phyloP scores from a whole-genome alignment of 2,329 filamentous ascomycete species.

The Westerdykella sp. region DNA sequence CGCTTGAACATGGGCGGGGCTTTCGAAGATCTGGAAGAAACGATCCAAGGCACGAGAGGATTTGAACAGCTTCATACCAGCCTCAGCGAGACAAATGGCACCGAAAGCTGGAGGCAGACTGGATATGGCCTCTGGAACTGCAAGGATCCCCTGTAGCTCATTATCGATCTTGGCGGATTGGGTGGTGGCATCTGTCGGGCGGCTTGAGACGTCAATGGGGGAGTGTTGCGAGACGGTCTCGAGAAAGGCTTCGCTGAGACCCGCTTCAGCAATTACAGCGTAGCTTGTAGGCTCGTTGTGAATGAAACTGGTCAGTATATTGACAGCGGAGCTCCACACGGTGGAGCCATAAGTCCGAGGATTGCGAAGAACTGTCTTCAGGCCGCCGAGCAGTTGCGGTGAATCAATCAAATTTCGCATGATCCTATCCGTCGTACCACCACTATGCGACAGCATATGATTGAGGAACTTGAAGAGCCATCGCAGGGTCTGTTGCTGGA shows the following conservation, averaged over 20 bases:
- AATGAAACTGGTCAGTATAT: constrained; percentile 90
- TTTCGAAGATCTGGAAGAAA: constrained; percentile 96
- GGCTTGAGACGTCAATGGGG: neutral
- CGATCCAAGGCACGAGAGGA: constrained; percentile 74
- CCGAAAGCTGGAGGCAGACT: constrained; percentile 84
- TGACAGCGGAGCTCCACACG: constrained; percentile 92
- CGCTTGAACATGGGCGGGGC: constrained; percentile 76
- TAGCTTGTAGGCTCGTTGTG: constrained; percentile 99
- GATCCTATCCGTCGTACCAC: constrained; percentile 81
- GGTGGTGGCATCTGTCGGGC: constrained; percentile 3
- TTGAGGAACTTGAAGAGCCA: constrained; percentile 95
- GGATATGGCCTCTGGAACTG: constrained; percentile 82
- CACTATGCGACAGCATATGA: constrained; percentile 79
- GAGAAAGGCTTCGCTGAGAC: constrained; percentile 78
- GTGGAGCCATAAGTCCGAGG: constrained; percentile 77
- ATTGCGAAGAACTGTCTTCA: constrained; percentile 77
- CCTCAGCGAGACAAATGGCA: constrained; percentile 85
- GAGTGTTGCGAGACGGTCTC: constrained; percentile 62
- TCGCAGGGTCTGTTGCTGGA: constrained; percentile 87
- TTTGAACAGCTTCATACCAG: constrained; percentile 81
- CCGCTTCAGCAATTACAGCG: constrained; percentile 88
- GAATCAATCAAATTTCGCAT: constrained; percentile 93
- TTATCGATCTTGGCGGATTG: constrained; percentile 10
- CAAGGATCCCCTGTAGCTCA: constrained; percentile 59
- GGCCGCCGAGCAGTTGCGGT: constrained; percentile 69